These are phyloP conservation scores for Solanum neorickii DNA, from an alignment of 257 asterid species.

Conservation along the genomic window DNA sequence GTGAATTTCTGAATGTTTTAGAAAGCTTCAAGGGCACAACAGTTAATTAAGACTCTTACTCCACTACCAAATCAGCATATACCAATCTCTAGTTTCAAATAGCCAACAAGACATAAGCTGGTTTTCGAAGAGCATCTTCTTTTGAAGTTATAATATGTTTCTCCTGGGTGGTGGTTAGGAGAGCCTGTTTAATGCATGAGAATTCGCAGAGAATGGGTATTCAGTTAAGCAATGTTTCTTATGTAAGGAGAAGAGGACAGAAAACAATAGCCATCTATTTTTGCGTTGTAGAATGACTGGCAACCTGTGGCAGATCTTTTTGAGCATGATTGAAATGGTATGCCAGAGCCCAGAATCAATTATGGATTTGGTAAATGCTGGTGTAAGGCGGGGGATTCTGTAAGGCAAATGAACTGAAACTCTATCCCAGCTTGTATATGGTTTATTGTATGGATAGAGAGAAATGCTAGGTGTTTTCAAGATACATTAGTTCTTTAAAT, in stretches of 20 bases:
- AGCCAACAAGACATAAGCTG: not conserved
- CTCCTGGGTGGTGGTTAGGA: not conserved
- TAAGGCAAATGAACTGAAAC: not conserved
- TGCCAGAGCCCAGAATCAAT: not conserved
- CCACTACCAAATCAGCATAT: not conserved
- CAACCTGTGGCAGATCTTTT: not conserved
- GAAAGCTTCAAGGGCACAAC: not conserved
- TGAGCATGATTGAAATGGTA: not conserved
- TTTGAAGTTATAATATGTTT: not conserved
- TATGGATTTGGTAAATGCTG: not conserved
- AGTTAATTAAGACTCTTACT: not conserved
- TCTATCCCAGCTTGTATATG: not conserved
- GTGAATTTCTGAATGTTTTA: not conserved
- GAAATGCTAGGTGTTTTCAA: not conserved
- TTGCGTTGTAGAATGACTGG: not conserved
- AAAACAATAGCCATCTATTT: not conserved
- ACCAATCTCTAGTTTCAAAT: not conserved
- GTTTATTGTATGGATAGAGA: not conserved
- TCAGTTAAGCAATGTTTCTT: not conserved
- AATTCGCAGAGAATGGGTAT: not conserved
- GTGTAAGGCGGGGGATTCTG: not conserved
- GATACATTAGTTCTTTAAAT: not conserved
- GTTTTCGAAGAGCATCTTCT: not conserved
- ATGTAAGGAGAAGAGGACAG: not conserved
- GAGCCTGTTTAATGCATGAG: not conserved